These are phyloP conservation scores for Ascochyta fabae DNA, from an alignment of 2,329 filamentous ascomycete genomes.

Conservation along the genomic window DNA sequence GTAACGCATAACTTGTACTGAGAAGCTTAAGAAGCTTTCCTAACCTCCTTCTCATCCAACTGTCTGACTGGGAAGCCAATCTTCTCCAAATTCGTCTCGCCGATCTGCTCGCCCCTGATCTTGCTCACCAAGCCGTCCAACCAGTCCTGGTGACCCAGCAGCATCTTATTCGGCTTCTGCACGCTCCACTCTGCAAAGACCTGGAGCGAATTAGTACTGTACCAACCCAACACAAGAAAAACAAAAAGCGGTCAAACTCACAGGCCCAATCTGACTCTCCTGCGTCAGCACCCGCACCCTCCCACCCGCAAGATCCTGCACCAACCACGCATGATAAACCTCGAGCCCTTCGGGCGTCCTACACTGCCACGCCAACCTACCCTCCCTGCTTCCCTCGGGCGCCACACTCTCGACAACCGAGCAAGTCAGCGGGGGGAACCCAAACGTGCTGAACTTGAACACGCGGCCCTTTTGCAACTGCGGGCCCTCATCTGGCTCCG, in stretches of 20 bases:
- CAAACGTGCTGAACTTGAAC: conserved; percentile 48
- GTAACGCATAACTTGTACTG: too few species aligned
- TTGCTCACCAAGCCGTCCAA: conserved; percentile 43
- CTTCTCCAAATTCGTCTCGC: conserved; percentile 30
- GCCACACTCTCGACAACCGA: conserved; percentile 22
- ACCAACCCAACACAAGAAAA: background rate
- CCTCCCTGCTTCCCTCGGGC: conserved; percentile 26
- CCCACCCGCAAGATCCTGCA: conserved; percentile 41
- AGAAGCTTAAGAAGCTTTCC: background rate
- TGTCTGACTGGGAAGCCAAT: conserved; percentile 21
- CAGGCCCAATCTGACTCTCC: conserved; percentile 44
- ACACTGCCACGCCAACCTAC: conserved; percentile 27
- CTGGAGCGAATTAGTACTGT: background rate
- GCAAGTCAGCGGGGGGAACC: conserved; percentile 42
- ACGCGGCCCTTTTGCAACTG: conserved; percentile 34
- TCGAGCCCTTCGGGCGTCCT: conserved; percentile 35
- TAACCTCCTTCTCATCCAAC: conserved; percentile 1
- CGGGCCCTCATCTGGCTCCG: conserved; percentile 29
- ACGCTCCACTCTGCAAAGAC: conserved; percentile 33
- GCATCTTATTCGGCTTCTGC: conserved; percentile 45
- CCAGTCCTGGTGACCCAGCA: conserved; percentile 49
- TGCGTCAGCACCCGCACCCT: conserved; percentile 47
- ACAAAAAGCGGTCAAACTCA: background rate
- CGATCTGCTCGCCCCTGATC: conserved; percentile 25
- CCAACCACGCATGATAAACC: conserved; percentile 48